Evolutionary conservation across 352 stramenopile species (phyloP).

Genomic region (Phytophthora hybrid): DNA sequence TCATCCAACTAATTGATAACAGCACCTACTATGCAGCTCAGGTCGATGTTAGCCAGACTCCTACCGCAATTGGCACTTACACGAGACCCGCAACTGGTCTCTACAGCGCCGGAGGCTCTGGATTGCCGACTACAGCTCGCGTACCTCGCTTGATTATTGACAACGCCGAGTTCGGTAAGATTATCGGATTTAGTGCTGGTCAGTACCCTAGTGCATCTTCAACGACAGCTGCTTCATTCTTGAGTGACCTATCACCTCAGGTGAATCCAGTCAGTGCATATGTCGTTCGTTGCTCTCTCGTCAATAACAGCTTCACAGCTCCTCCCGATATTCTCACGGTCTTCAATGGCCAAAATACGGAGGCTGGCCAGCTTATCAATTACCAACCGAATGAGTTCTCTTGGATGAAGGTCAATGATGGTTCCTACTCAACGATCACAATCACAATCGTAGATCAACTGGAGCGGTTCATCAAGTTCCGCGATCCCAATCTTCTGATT

Average conservation of each 20-base stretch:
- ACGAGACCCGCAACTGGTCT: conserved; percentile 6
- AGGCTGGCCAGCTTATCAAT: not conserved
- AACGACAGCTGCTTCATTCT: not conserved
- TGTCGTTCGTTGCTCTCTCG: conserved; percentile 8
- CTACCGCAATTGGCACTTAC: not conserved
- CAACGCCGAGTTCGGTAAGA: conserved; percentile 5
- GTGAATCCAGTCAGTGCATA: conserved; percentile 5
- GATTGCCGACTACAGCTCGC: conserved; percentile 15
- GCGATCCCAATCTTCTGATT: conserved; percentile 2
- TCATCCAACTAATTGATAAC: conserved; percentile 15
- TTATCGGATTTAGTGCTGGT: conserved; percentile 5
- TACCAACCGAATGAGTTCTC: conserved; percentile 1
- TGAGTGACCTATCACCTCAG: conserved; percentile 3
- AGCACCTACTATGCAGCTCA: conserved; percentile 8
- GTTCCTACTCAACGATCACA: not conserved
- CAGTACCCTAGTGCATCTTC: not conserved
- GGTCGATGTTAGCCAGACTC: conserved; percentile 1
- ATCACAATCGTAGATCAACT: conserved; percentile 19
- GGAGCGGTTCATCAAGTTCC: conserved; percentile 8
- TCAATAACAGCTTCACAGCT: conserved; percentile 2
- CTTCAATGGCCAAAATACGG: not conserved
- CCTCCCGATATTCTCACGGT: conserved; percentile 1
- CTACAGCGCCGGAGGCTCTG: conserved; percentile 19
- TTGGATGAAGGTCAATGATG: conserved; percentile 8
- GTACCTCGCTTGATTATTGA: conserved; percentile 6